A percentile compares a stretch with the other conserved stretches of the same genome.
phyloP scores from a whole-genome alignment of 1,284 basidiomycete species.

The Microbotryum violaceum region DNA sequence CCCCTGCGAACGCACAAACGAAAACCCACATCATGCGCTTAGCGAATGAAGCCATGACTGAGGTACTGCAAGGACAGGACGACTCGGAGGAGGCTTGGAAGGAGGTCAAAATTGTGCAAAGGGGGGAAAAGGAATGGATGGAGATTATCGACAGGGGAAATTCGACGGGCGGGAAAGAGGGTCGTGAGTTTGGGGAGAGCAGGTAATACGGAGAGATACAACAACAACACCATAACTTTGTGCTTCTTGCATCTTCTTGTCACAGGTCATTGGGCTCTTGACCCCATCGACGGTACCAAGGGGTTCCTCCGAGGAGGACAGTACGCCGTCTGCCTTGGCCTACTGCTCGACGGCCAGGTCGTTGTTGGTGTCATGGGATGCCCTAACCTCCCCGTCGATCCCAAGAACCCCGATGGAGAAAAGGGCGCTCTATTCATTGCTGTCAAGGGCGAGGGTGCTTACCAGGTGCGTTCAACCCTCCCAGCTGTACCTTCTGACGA shows the following conservation, averaged over 20 bases:
- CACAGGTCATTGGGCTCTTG: slow-evolving; percentile 58
- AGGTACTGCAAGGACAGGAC: slow-evolving; percentile 37
- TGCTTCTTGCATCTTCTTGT: neutral
- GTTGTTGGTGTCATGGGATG: slow-evolving; percentile 89
- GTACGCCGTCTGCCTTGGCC: slow-evolving; percentile 90
- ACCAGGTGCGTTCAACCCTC: slow-evolving; percentile 50
- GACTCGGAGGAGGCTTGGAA: slow-evolving; percentile 40
- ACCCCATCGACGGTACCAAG: slow-evolving; percentile 88
- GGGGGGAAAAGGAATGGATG: slow-evolving; percentile 50
- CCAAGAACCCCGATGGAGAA: slow-evolving; percentile 54
- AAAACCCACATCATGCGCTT: slow-evolving; percentile 60
- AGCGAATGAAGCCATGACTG: slow-evolving; percentile 67
- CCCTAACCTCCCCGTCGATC: slow-evolving; percentile 66
- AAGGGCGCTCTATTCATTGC: slow-evolving; percentile 78
- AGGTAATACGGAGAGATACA: no score
- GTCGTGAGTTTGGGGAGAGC: slow-evolving; percentile 53
- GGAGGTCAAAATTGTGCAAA: slow-evolving; percentile 51
- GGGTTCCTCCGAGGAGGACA: slow-evolving; percentile 95
- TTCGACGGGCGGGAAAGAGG: slow-evolving; percentile 63
- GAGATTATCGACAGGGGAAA: slow-evolving; percentile 80
- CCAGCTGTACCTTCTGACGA: slow-evolving; percentile 21
- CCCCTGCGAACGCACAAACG: slow-evolving; percentile 41
- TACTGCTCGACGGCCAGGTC: slow-evolving; percentile 76
- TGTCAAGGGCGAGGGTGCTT: slow-evolving; percentile 69
- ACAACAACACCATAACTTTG: neutral